Percentiles rank a stretch among this genome's conserved stretches.
Evolutionary conservation across 2,329 filamentous ascomycete species (phyloP).

Genomic region (Fusarium temperatum): DNA sequence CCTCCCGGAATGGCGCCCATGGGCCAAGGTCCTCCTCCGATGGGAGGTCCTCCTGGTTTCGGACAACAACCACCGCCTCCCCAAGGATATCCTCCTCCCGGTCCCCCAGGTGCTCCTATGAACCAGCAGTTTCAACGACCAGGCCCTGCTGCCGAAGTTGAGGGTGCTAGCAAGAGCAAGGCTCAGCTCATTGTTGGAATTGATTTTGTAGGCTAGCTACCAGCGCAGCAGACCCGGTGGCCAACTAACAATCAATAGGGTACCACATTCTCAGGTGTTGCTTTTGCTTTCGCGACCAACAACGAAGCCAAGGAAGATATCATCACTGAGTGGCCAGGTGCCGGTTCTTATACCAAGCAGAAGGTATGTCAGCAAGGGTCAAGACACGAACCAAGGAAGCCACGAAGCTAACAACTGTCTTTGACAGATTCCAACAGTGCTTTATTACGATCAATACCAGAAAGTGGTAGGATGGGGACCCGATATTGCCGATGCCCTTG

Average conservation of each 20-base stretch:
- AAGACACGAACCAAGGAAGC: not conserved
- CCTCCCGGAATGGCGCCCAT: constrained; percentile 62
- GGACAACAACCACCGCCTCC: constrained; percentile 48
- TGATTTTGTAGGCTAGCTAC: constrained; percentile 79
- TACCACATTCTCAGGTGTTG: constrained; percentile 97
- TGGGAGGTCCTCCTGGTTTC: constrained; percentile 50
- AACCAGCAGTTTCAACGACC: constrained; percentile 55
- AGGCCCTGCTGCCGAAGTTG: constrained; percentile 75
- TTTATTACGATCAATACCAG: constrained; percentile 99
- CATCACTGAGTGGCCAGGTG: constrained; percentile 98
- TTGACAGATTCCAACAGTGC: constrained; percentile 90
- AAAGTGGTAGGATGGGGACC: constrained; percentile 99
- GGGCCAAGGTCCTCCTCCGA: constrained; percentile 54
- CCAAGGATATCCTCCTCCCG: constrained; percentile 55
- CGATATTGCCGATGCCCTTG: constrained; percentile 95
- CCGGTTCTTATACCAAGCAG: constrained; percentile 97
- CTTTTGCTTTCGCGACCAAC: constrained; percentile 96
- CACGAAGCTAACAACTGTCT: constrained; percentile 16
- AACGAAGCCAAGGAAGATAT: constrained; percentile 98
- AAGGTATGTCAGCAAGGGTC: constrained; percentile 69
- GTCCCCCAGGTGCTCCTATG: constrained; percentile 52
- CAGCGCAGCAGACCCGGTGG: not conserved
- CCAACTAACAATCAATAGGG: constrained; percentile 64
- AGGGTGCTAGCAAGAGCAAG: constrained; percentile 89
- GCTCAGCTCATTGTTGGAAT: constrained; percentile 98